A percentile compares a stretch with the other conserved stretches of the same genome.
Conservation (phyloP, 805 yeast genomes). For the Saccharomycopsis sp. region DNA sequence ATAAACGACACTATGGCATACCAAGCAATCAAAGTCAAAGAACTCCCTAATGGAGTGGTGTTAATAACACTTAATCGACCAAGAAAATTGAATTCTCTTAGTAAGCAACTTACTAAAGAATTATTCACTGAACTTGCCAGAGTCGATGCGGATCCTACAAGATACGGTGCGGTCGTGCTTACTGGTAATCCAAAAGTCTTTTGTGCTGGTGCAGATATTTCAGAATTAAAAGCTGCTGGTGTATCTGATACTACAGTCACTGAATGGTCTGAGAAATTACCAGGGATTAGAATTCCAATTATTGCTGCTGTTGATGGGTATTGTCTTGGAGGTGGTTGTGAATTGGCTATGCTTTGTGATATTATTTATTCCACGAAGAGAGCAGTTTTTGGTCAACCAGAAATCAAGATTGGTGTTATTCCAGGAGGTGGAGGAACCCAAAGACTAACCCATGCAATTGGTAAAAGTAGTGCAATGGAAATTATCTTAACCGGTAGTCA, state of each 20-base stretch:
- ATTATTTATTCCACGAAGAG: conserved; percentile 42
- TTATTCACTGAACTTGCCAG: conserved; percentile 31
- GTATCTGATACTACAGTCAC: conserved; percentile 31
- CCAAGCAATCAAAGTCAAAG: conserved; percentile 26
- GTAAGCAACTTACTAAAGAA: conserved; percentile 31
- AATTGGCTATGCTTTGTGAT: conserved; percentile 45
- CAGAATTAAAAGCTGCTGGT: conserved; percentile 39
- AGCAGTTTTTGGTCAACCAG: conserved; percentile 50
- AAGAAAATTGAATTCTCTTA: conserved; percentile 38
- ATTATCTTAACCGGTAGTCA: conserved; percentile 40
- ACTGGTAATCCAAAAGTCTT: conserved; percentile 42
- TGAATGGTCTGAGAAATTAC: conserved; percentile 29
- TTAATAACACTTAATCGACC: conserved; percentile 37
- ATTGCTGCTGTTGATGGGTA: conserved; percentile 49
- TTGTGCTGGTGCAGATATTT: conserved; percentile 53
- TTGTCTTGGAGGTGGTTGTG: conserved; percentile 48
- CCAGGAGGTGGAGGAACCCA: conserved; percentile 53
- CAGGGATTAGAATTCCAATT: conserved; percentile 38
- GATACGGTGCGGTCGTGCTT: conserved; percentile 41
- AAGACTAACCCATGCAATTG: conserved; percentile 40
- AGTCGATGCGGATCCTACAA: conserved; percentile 23
- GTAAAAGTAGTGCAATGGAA: conserved; percentile 46
- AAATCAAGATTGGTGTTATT: conserved; percentile 43
- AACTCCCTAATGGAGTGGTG: conserved; percentile 34
- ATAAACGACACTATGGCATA: conserved; percentile 14